Evolutionary conservation across 306 rosid species (phyloP).

Genomic region (Casuarina cunninghamiana): DNA sequence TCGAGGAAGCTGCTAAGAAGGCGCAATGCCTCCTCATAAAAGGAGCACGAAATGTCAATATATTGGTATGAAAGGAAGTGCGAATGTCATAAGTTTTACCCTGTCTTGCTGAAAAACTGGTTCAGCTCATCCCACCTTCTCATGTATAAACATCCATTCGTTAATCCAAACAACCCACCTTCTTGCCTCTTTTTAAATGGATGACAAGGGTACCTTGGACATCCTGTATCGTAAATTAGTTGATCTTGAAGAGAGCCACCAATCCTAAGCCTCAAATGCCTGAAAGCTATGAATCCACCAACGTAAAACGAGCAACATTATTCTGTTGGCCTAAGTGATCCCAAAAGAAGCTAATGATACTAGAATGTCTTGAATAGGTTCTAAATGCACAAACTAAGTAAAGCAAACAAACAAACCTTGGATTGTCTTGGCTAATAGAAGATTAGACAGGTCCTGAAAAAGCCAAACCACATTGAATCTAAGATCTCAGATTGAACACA

Average conservation of each 20-base stretch:
- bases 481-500: no score
- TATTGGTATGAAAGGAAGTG: no score
- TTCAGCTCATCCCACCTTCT: constrained; percentile 92
- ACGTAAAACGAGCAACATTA: constrained; percentile 30
- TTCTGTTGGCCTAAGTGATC: constrained; percentile 13
- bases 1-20: not conserved
- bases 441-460: constrained; percentile 82
- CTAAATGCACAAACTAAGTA: not conserved
- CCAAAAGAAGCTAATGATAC: constrained; percentile 6
- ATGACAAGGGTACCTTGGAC: constrained; percentile 64
- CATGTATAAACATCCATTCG: constrained; percentile 86
- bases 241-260: constrained; percentile 98
- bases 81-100: constrained; percentile 48
- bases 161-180: constrained; percentile 74
- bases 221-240: constrained; percentile 71
- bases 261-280: constrained; percentile 83
- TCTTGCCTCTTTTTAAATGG: constrained; percentile 62
- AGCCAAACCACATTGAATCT: constrained; percentile 27
- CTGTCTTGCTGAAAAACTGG: constrained; percentile 66
- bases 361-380: constrained; percentile 5
- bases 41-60: no score
- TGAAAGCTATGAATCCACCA: constrained; percentile 64
- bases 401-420: constrained; percentile 54
- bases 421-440: constrained; percentile 71
- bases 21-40: no score